These are phyloP conservation scores for Diaporthe ampelina DNA, from an alignment of 2,329 filamentous ascomycete genomes.

Conservation along the genomic window DNA sequence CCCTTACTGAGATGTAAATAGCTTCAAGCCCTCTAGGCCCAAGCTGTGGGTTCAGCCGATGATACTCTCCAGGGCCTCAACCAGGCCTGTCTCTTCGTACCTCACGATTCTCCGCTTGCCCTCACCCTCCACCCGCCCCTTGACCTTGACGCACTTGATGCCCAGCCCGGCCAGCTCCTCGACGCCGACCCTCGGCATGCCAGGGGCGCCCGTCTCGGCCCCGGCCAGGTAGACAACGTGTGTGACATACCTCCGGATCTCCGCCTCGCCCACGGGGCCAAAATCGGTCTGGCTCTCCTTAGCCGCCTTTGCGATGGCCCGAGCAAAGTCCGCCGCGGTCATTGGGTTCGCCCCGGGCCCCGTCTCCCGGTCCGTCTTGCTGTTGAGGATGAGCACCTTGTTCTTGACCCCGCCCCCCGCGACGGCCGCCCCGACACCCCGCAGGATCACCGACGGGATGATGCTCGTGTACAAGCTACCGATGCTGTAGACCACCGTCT, in stretches of 20 bases:
- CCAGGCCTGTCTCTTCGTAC: slow-evolving; percentile 83
- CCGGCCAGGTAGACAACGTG: slow-evolving; percentile 87
- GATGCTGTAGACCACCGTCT: slow-evolving; percentile 88
- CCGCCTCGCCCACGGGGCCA: slow-evolving; percentile 47
- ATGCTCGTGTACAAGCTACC: slow-evolving; percentile 95
- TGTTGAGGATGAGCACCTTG: slow-evolving; percentile 90
- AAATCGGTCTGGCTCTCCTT: slow-evolving; percentile 72
- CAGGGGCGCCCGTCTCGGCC: slow-evolving; percentile 53
- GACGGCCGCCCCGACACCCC: slow-evolving; percentile 78
- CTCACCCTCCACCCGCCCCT: slow-evolving; percentile 73
- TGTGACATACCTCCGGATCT: slow-evolving; percentile 78
- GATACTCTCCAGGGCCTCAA: slow-evolving; percentile 70
- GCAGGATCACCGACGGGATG: slow-evolving; percentile 84
- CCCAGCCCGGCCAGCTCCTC: slow-evolving; percentile 74
- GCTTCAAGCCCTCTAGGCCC: not conserved
- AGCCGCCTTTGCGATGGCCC: slow-evolving; percentile 81
- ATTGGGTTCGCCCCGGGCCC: slow-evolving; percentile 77
- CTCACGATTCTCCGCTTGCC: slow-evolving; percentile 64
- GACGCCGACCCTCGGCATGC: slow-evolving; percentile 78
- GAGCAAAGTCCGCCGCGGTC: slow-evolving; percentile 84
- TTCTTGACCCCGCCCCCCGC: slow-evolving; percentile 61
- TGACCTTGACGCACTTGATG: slow-evolving; percentile 82
- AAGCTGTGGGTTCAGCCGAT: slow-evolving; percentile 16
- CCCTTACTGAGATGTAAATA: not conserved
- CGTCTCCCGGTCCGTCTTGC: slow-evolving; percentile 87